Base-by-base conservation (phyloP, 768 basidiomycete species). In the Strobilomyces dryophilus region DNA sequence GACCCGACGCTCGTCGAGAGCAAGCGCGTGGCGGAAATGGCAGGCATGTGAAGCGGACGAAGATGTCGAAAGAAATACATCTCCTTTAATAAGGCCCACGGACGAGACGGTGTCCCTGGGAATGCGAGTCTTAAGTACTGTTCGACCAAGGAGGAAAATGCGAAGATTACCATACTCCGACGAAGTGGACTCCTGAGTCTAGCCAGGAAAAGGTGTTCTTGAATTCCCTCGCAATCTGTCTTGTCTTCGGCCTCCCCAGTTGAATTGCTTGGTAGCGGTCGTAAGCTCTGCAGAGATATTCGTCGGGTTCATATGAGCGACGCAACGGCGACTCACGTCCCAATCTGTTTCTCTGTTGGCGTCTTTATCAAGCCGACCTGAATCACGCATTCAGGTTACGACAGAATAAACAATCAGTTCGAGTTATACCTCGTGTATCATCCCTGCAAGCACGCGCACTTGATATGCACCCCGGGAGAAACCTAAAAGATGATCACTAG, bases 401-500 rank as follows among this genome's bases (percentile, higher is more conserved):
- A 2, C 8, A 14, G 17, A 12, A 17, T 7, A 2, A 21, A 8
- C 4, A 14, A 18, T 5, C 4, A 2, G 20, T 20, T 20, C 9
- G 6, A 0, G 6, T 1, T 47, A 20, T 34, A 74, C 73, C 55
- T 69, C 66, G 14, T 73, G 48, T 8, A 76, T 65, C 75, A 76
- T 76, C 9, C 65, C 76, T 0, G 75, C 70, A 11, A 74, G 65
- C 1, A 69, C 69, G 9, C 74, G 66, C 0, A 71, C 72, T 47
- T 73, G 69, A 55, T 73, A 74, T 27, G 73, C 71, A 20, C 77
- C 76, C n/a, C 75, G 67, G 31, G 76, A 77, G 50, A 79, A 79
- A 12, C 70, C 70, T 70, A 35, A 0, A 31, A 12, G 5, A 18
- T 0, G 2, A 40, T 21, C 1, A 26, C 39, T 8, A 50, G 8